These are phyloP conservation scores for Scheffersomyces spartinae DNA, from an alignment of 805 yeast species.

Conservation along the genomic window DNA sequence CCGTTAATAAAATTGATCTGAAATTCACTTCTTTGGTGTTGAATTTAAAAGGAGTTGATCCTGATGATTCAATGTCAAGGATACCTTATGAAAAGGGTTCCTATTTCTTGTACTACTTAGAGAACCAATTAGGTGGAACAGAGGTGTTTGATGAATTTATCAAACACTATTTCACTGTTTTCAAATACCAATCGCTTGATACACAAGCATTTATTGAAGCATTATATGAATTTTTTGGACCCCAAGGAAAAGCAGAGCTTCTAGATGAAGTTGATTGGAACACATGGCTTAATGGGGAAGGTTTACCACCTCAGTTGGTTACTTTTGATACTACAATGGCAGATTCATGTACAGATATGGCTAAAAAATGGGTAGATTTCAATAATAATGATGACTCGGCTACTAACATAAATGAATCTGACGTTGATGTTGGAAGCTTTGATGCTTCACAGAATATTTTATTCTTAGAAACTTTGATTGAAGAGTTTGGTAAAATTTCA, in stretches of 20 bases:
- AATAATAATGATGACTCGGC: slow-evolving; percentile 1
- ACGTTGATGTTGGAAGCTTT: slow-evolving; percentile 9
- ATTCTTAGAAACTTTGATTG: slow-evolving; percentile 13
- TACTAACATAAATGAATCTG: slow-evolving; percentile 4
- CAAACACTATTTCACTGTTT: slow-evolving; percentile 16
- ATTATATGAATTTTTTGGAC: slow-evolving; percentile 14
- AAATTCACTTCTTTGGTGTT: slow-evolving; percentile 13
- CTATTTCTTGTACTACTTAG: slow-evolving; percentile 17
- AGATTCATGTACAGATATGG: slow-evolving; percentile 13
- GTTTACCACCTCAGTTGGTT: slow-evolving; percentile 16
- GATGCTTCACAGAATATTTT: slow-evolving; percentile 15
- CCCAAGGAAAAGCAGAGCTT: slow-evolving; percentile 8
- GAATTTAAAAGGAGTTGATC: slow-evolving; percentile 12
- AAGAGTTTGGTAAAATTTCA: slow-evolving; percentile 5
- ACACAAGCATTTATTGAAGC: slow-evolving; percentile 14
- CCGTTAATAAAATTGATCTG: slow-evolving; percentile 11
- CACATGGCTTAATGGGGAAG: slow-evolving; percentile 16
- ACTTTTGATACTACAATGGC: slow-evolving; percentile 17
- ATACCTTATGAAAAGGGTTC: slow-evolving; percentile 28
- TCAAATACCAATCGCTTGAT: slow-evolving; percentile 17
- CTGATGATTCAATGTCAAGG: slow-evolving; percentile 20
- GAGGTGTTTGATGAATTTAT: slow-evolving; percentile 17
- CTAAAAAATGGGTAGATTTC: slow-evolving; percentile 11
- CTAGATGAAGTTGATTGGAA: slow-evolving; percentile 18
- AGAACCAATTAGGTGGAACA: slow-evolving; percentile 12